Evolutionary conservation across 495 filamentous ascomycete species (phyloP).

Genomic region (Neurospora intermedia): DNA sequence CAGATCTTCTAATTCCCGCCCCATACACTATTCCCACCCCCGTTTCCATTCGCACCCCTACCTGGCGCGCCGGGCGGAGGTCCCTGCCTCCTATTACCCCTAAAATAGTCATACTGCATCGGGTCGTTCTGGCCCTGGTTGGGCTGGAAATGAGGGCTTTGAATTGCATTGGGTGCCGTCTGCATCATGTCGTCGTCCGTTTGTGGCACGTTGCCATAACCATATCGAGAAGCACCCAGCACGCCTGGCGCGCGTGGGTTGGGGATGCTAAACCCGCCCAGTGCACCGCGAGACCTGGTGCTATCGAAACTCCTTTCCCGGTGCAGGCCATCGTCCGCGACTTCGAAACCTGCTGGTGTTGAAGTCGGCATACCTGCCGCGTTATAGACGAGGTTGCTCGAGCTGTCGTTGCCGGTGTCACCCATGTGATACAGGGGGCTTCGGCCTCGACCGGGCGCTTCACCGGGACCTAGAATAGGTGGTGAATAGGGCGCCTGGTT

Average conservation of each 20-base stretch:
- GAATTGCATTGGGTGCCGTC: constrained; percentile 10
- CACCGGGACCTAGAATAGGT: constrained; percentile 5
- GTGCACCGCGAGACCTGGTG: constrained; percentile 1
- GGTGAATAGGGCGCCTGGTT: constrained; percentile 6
- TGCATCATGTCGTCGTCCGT: constrained; percentile 26
- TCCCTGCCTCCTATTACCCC: constrained; percentile 7
- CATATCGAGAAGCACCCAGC: constrained; percentile 40
- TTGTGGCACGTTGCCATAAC: constrained; percentile 43
- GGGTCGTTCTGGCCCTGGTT: constrained; percentile 10
- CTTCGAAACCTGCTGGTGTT: constrained; percentile 14
- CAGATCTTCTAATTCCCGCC: constrained; percentile 16
- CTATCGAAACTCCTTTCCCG: constrained; percentile 27
- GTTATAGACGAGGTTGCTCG: constrained; percentile 30
- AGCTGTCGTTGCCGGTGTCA: constrained; percentile 38
- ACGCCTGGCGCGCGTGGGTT: constrained; percentile 27
- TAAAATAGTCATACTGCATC: constrained; percentile 27
- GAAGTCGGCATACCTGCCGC: constrained; percentile 31
- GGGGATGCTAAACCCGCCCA: constrained; percentile 5
- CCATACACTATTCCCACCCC: constrained; percentile 8
- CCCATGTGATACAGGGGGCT: constrained; percentile 29
- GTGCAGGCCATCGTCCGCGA: constrained; percentile 8
- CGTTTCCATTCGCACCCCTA: neutral
- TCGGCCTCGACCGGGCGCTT: constrained; percentile 14
- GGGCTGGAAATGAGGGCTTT: neutral
- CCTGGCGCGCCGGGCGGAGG: constrained; percentile 11